These are phyloP conservation scores for Candida silvicultrix DNA, from an alignment of 805 yeast genomes.

Conservation along the genomic window DNA sequence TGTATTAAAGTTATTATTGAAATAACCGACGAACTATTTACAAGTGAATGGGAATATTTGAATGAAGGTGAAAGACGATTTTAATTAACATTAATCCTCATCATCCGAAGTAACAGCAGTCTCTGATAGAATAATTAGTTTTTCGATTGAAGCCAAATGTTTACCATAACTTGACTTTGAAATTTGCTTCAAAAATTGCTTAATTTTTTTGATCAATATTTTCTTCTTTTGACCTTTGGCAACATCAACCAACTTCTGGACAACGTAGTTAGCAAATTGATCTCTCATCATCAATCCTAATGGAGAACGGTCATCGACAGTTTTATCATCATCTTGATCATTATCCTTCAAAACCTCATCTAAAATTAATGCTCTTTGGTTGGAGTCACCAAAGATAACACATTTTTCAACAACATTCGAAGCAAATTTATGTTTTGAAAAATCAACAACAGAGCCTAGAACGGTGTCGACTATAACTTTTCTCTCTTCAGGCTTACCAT, in stretches of 20 bases:
- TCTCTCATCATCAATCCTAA: slow-evolving; percentile 94
- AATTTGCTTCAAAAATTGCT: slow-evolving; percentile 72
- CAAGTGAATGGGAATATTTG: background rate
- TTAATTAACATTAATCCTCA: background rate
- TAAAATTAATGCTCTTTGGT: slow-evolving; percentile 57
- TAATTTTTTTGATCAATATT: slow-evolving; percentile 64
- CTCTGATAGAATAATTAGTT: slow-evolving; percentile 26
- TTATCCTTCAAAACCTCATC: slow-evolving; percentile 59
- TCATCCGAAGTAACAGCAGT: slow-evolving; percentile 20
- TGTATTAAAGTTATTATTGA: no score
- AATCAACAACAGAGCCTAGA: slow-evolving; percentile 62
- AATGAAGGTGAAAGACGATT: no score
- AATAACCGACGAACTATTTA: background rate
- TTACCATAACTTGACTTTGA: slow-evolving; percentile 69
- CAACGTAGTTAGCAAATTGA: slow-evolving; percentile 95
- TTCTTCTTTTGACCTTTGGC: slow-evolving; percentile 66
- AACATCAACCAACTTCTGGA: slow-evolving; percentile 87
- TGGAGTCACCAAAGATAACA: slow-evolving; percentile 61
- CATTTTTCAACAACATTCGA: slow-evolving; percentile 96
- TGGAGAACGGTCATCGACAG: slow-evolving; percentile 58
- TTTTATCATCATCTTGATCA: slow-evolving; percentile 27
- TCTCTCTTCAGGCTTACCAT: slow-evolving; percentile 61
- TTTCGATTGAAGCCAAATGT: slow-evolving; percentile 79
- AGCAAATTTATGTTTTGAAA: slow-evolving; percentile 96
- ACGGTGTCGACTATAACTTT: slow-evolving; percentile 62